These are phyloP conservation scores for Vicia villosa DNA, from an alignment of 306 rosid genomes.

Conservation along the genomic window DNA sequence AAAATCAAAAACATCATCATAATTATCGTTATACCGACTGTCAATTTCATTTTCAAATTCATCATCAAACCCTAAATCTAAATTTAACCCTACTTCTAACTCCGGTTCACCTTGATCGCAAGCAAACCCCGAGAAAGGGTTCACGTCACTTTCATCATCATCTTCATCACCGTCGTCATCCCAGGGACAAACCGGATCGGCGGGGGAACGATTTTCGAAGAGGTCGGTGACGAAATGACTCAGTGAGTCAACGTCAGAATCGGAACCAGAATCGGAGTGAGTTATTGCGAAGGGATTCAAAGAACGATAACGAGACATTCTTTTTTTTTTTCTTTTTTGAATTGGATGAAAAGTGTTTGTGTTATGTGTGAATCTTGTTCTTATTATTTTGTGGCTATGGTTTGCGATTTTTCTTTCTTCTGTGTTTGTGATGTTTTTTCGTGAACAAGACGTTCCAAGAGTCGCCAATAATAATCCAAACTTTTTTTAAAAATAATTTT, in stretches of 20 bases:
- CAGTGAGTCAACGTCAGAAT: conserved; percentile 60
- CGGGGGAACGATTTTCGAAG: conserved; percentile 45
- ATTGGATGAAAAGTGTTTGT: neutral
- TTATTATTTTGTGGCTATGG: neutral
- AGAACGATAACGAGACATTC: conserved; percentile 45
- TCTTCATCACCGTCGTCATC: neutral
- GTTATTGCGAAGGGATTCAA: conserved; percentile 42
- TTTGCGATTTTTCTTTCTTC: neutral
- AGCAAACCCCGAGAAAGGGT: conserved; percentile 48
- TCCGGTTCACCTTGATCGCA: conserved; percentile 42
- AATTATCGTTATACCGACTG: conserved; percentile 7
- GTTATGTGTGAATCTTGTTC: conserved; percentile 28
- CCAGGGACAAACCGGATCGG: conserved; percentile 17
- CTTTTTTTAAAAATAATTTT: too few species aligned
- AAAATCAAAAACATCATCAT: conserved; percentile 33
- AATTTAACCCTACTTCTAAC: conserved; percentile 43
- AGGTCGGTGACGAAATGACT: conserved; percentile 82
- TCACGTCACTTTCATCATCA: conserved; percentile 32
- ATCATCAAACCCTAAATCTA: conserved; percentile 47
- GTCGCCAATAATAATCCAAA: too few species aligned
- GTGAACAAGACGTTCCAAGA: too few species aligned
- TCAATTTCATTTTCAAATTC: conserved; percentile 41
- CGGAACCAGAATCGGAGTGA: conserved; percentile 47
- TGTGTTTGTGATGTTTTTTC: neutral
- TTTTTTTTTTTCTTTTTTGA: neutral